These are phyloP conservation scores for Agaricus subrufescens DNA, from an alignment of 768 basidiomycete species.

Conservation along the genomic window DNA sequence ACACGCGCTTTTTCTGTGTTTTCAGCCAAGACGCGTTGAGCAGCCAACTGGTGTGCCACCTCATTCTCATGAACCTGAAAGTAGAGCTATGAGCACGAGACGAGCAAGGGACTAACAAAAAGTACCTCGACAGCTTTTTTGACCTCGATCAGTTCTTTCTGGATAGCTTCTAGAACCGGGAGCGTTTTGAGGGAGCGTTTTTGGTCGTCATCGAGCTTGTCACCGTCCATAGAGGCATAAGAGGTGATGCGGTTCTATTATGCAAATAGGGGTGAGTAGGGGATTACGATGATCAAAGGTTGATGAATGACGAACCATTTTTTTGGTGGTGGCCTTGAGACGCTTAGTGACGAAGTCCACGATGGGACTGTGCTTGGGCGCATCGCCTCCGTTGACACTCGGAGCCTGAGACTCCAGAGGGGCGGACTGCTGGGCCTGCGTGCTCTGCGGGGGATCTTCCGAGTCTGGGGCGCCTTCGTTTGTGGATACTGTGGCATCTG, in stretches of 20 bases:
- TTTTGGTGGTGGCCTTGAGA: slow-evolving; percentile 73
- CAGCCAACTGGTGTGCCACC: slow-evolving; percentile 47
- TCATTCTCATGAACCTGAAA: slow-evolving; percentile 62
- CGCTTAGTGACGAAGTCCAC: slow-evolving; percentile 79
- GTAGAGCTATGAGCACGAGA: slow-evolving; percentile 10
- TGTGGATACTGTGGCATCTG: slow-evolving; percentile 41
- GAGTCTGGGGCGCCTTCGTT: slow-evolving; percentile 46
- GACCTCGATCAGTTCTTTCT: slow-evolving; percentile 80
- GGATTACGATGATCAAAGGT: slow-evolving; percentile 1
- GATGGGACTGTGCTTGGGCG: slow-evolving; percentile 58
- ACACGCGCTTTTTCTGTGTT: slow-evolving; percentile 52
- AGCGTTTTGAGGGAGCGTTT: slow-evolving; percentile 68
- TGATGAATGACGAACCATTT: slow-evolving; percentile 55
- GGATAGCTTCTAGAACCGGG: slow-evolving; percentile 68
- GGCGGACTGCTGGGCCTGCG: slow-evolving; percentile 41
- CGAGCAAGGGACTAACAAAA: neutral
- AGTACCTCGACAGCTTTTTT: slow-evolving; percentile 81
- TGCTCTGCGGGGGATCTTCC: slow-evolving; percentile 41
- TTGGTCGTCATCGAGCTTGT: slow-evolving; percentile 87
- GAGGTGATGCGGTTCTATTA: slow-evolving; percentile 64
- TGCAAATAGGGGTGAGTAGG: slow-evolving; percentile 12
- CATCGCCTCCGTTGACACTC: slow-evolving; percentile 40
- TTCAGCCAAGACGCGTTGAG: slow-evolving; percentile 52
- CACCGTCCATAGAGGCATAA: slow-evolving; percentile 62
- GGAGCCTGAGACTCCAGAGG: slow-evolving; percentile 35